Base-by-base conservation (phyloP, 2,329 filamentous ascomycete species). In the Podosphaera xanthii region DNA sequence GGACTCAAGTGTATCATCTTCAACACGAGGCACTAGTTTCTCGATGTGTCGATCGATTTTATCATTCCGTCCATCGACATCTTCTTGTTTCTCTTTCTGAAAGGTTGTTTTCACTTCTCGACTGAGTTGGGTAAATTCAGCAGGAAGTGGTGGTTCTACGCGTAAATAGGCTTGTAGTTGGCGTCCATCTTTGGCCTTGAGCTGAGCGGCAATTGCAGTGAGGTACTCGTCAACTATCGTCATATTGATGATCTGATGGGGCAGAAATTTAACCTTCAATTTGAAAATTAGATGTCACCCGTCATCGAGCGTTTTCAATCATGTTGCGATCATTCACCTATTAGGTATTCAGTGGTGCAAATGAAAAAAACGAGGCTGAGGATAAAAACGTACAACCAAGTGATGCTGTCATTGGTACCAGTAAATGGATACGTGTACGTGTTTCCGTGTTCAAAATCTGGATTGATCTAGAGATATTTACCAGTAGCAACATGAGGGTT, bases 181-280 rank as follows among this genome's bases (percentile, higher is more conserved):
- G 38, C 74, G 72, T 61, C 83, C 85, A 70, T 90, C 77, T 61
- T 82, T 80, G 30, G 72, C 71, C 59, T 77, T 76, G 56, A 90
- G 75, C 60, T 84, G 77, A 30, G 72, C 72, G 58, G 79, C 77
- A 59, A 91, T 77, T 59, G 79, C 78, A 9, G 72, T 71, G 58
- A 91, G 77, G 68, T 90, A 92, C 63, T 84, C 75, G 63, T 81
- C 75, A 31, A 86, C 72, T 50, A 85, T 77, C 44, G 82, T 75
- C 71, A 86, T 87, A 12, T 1, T 54, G 4, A 14, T 48, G 30
- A 22, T 4, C 1, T 48, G 30, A 48, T 48, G 22, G 22, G 22
- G 22, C 22, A 22, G 22, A 22, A 22, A 22, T 22, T 22, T 22
- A 22, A 22, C 22, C 22, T 22, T 22, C 22, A 22, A 22, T 22